Evolutionary conservation across 306 rosid species (phyloP), one percentile per base, ranked within the genome.

Genomic region (Mimosa pudica): DNA sequence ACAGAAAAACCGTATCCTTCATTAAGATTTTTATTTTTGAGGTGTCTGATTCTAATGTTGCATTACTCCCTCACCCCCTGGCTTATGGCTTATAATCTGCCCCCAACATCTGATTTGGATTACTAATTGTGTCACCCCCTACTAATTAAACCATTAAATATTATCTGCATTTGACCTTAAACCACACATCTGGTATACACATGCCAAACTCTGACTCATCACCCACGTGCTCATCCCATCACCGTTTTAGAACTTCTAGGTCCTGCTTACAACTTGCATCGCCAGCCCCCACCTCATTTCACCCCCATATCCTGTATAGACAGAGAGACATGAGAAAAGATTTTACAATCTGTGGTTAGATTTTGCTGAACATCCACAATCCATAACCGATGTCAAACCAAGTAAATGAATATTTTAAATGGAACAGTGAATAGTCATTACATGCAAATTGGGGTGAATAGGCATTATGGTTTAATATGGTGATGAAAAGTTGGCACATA

Each of bases 171-270:
- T 24, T 60, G 36, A 60, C 65, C 14, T 60, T 35, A 24, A 10
- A 5, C 63, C 63, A n/a, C 33, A 3, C 33, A 3, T 57, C 62
- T n/a, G 62, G 32, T n/a, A 17, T 30, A 17, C 11, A 18, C 33
- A 57, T 82, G 86, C 88, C 84, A 87, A 82, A 48, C 66, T 75
- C 75, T 74, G 68, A 62, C 68, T 32, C 44, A 32, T 12, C 68
- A 11, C 6, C 89, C 98, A 92, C 84, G 91, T 90, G 98, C 88
- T 80, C 9, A 64, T 14, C 73, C 86, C 74, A 85, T 81, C 85
- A 80, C 54, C 51, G 1, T 87, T 76, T 86, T 80, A 77, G 74
- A 82, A 85, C 44, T 85, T 89, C 89, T 82, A 88, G 89, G 91
- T 38, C 91, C 74, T 76, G 44, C 81, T 70, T 18, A 52, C 81